A percentile compares a stretch with the other conserved stretches of the same genome.
phyloP scores from a whole-genome alignment of 2,329 filamentous ascomycete genomes.

The Talaromyces sp. region DNA sequence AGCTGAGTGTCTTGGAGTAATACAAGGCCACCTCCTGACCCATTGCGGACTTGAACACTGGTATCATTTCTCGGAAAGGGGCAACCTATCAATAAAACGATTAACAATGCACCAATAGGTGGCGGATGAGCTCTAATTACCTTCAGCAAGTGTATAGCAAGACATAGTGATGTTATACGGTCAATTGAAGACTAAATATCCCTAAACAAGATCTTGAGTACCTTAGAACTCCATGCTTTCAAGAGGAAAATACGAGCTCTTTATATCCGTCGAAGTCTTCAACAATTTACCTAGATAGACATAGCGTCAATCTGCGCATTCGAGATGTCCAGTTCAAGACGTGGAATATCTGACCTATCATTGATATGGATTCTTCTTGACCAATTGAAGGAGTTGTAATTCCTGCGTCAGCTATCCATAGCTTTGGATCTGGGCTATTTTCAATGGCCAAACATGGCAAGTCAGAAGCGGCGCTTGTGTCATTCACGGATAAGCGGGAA shows the following conservation, averaged over 20 bases:
- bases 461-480: not conserved
- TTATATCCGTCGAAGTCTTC: not conserved
- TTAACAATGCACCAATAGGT: not conserved
- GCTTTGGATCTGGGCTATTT: not conserved
- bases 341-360: not conserved
- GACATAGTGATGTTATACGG: not conserved
- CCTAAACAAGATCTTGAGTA: not conserved
- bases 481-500: not conserved
- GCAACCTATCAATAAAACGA: slow-evolving; percentile 21
- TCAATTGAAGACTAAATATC: not conserved
- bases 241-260: not conserved
- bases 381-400: not conserved
- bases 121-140: slow-evolving; percentile 16
- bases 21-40: slow-evolving; percentile 38
- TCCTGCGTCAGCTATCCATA: not conserved
- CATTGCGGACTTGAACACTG: slow-evolving; percentile 25
- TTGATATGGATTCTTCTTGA: not conserved
- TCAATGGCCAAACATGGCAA: not conserved
- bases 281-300: not conserved
- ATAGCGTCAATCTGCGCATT: not conserved
- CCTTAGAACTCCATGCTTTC: not conserved
- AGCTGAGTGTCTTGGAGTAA: slow-evolving; percentile 58
- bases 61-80: slow-evolving; percentile 24
- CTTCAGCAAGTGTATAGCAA: slow-evolving; percentile 28
- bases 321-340: not conserved